A percentile compares a stretch with the other conserved stretches of the same genome.
These are phyloP conservation scores for Gleditsia sinensis DNA, from an alignment of 306 rosid species.

Conservation along the genomic window DNA sequence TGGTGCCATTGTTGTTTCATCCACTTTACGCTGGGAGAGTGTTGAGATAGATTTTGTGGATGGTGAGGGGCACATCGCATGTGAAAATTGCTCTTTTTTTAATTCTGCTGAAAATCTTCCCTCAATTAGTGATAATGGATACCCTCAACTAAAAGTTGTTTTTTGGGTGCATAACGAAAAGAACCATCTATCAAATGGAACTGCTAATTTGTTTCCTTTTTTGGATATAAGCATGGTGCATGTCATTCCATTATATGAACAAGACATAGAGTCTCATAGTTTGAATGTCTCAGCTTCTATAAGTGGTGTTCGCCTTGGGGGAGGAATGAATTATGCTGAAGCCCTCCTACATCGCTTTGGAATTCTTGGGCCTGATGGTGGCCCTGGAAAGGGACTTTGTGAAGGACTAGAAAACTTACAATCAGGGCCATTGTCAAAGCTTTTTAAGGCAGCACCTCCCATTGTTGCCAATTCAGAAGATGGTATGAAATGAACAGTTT, in stretches of 20 bases:
- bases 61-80: conserved; percentile 47
- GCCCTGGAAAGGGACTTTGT: conserved; percentile 76
- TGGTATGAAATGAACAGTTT: conserved; percentile 50
- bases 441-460: conserved; percentile 57
- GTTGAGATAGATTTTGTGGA: conserved; percentile 75
- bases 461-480: conserved; percentile 46
- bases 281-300: conserved; percentile 77
- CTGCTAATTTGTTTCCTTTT: conserved; percentile 56
- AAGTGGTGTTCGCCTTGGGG: conserved; percentile 88
- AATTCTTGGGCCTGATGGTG: conserved; percentile 88
- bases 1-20: conserved; percentile 85
- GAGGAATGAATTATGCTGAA: conserved; percentile 95
- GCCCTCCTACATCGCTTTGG: conserved; percentile 85
- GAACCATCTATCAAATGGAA: conserved; percentile 43
- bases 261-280: conserved; percentile 71
- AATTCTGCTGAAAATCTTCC: conserved; percentile 51
- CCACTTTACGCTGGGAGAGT: conserved; percentile 72
- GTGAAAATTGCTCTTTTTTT: conserved; percentile 41
- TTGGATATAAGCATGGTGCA: conserved; percentile 58
- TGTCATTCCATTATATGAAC: conserved; percentile 74
- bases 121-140: conserved; percentile 49
- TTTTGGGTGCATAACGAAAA: conserved; percentile 76
- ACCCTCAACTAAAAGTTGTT: conserved; percentile 74
- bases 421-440: conserved; percentile 76
- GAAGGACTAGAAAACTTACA: conserved; percentile 75